These are phyloP conservation scores for Pseudonitzschia pungens DNA, from an alignment of 108 stramenopile genomes.

Conservation along the genomic window DNA sequence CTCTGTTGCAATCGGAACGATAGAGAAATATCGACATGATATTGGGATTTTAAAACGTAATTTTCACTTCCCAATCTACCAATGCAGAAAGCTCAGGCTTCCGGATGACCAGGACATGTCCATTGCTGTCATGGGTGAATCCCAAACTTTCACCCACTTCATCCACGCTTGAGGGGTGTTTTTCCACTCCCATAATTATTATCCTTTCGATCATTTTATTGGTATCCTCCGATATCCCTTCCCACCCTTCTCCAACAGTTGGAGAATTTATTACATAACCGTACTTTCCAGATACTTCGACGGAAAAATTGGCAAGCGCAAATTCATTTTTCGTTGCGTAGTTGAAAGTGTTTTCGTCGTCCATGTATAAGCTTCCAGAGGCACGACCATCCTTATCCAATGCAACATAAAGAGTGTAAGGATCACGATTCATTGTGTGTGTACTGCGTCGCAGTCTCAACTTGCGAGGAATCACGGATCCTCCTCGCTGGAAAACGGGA, in stretches of 20 bases:
- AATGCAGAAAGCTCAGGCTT: constrained; percentile 75
- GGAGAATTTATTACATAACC: constrained; percentile 51
- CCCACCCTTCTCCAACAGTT: constrained; percentile 49
- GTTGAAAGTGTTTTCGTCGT: constrained; percentile 92
- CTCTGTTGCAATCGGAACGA: no score
- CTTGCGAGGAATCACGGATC: constrained; percentile 89
- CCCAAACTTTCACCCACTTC: constrained; percentile 33
- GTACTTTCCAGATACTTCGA: constrained; percentile 34
- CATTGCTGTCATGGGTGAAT: constrained; percentile 51
- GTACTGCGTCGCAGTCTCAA: constrained; percentile 91
- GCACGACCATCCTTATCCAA: constrained; percentile 71
- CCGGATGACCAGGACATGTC: constrained; percentile 70
- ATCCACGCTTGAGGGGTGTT: constrained; percentile 35
- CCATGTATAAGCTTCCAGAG: constrained; percentile 90
- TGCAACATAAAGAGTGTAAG: constrained; percentile 95
- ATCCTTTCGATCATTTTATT: constrained; percentile 71
- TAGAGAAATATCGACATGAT: not conserved
- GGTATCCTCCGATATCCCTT: constrained; percentile 29
- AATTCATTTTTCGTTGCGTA: constrained; percentile 64
- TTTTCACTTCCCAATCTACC: constrained; percentile 56
- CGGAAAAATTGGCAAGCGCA: constrained; percentile 59
- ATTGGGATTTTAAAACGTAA: constrained; percentile 15
- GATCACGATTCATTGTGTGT: constrained; percentile 89
- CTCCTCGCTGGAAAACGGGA: constrained; percentile 91
- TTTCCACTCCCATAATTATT: constrained; percentile 73